These are phyloP conservation scores for Mycena rosella DNA, from an alignment of 768 basidiomycete species.

Conservation along the genomic window DNA sequence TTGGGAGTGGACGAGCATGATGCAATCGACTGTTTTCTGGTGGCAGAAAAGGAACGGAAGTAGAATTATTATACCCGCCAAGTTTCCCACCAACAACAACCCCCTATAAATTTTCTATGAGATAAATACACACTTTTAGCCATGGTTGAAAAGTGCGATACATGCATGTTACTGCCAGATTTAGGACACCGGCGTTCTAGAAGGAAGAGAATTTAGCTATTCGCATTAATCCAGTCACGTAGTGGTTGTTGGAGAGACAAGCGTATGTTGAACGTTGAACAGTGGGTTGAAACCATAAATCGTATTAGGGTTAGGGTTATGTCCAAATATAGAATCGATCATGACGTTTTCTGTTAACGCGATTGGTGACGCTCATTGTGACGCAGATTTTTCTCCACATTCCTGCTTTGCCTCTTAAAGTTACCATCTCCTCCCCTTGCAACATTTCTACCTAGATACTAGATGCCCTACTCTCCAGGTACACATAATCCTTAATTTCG, in stretches of 20 bases:
- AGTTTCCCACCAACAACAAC: too few species aligned
- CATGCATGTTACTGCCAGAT: too few species aligned
- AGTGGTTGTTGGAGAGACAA: too few species aligned
- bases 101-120: too few species aligned
- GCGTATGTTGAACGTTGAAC: too few species aligned
- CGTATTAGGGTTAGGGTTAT: background rate
- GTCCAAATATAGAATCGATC: background rate
- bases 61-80: too few species aligned
- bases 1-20: background rate
- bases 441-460: background rate
- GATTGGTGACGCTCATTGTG: background rate
- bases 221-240: too few species aligned
- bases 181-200: too few species aligned
- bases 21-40: slow-evolving; percentile 33
- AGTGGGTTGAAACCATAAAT: too few species aligned
- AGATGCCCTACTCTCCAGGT: slow-evolving; percentile 29
- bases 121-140: too few species aligned
- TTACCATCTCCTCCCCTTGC: background rate
- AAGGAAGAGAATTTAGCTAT: too few species aligned
- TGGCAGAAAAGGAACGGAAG: slow-evolving; percentile 37
- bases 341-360: background rate
- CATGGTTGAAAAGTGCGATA: too few species aligned
- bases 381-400: background rate
- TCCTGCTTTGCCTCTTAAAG: background rate
- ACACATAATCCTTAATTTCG: background rate